Conservation (phyloP, 2,329 filamentous ascomycete genomes). For the Colletotrichum lini region DNA sequence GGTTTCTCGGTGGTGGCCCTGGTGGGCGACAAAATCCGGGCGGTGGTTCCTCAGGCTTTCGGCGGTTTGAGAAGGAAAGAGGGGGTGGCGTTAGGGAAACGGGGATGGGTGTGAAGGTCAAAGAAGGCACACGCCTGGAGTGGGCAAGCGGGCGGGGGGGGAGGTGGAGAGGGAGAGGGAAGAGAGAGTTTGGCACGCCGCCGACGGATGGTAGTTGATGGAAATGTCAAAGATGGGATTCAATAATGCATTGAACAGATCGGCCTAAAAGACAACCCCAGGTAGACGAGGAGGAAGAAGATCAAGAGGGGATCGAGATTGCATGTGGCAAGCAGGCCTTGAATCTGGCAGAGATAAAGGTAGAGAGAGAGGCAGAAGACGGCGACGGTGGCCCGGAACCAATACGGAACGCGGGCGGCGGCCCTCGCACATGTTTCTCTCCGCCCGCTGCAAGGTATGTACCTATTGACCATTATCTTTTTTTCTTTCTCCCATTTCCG, state of each 20-base stretch:
- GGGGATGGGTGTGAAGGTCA: background rate
- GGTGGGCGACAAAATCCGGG: conserved; percentile 37
- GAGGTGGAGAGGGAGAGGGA: too few relatives aligned
- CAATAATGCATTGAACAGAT: background rate
- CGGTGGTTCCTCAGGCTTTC: conserved; percentile 31
- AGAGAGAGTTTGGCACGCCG: background rate
- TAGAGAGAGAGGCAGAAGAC: background rate
- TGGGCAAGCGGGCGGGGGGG: conserved; percentile 1
- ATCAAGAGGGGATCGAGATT: background rate
- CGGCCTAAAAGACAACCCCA: background rate
- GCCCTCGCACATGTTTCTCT: background rate
- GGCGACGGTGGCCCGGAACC: conserved; percentile 11
- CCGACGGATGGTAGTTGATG: background rate
- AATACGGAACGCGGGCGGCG: conserved; percentile 21
- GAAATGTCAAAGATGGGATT: background rate
- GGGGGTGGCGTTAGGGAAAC: background rate
- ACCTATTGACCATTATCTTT: too few relatives aligned
- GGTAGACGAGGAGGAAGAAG: background rate
- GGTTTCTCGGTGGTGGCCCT: conserved; percentile 35
- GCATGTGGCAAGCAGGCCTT: background rate
- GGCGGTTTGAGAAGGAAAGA: conserved; percentile 6
- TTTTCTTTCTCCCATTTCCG: background rate
- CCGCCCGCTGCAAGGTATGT: too few relatives aligned
- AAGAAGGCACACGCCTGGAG: background rate
- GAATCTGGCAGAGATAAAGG: too few relatives aligned